Conservation (phyloP, 1,139 yeast species). For the Pichia sp. region DNA sequence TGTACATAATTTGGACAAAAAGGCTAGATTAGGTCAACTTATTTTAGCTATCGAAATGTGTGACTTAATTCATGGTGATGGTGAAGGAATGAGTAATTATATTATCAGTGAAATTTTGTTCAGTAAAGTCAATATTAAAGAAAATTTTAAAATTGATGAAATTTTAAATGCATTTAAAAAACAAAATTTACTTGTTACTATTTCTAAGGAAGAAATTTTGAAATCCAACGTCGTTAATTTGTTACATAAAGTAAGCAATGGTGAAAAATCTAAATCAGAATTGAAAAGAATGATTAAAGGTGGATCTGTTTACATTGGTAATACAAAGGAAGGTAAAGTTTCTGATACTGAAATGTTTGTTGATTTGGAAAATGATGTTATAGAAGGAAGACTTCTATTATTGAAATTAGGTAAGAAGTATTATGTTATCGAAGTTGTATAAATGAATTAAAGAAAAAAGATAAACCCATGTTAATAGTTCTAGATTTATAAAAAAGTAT, state of each 20-base stretch:
- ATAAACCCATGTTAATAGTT: too few species aligned
- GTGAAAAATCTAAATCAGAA: conserved; percentile 41
- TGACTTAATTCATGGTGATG: conserved; percentile 80
- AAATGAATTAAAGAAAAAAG: conserved; percentile 7
- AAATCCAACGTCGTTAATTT: conserved; percentile 18
- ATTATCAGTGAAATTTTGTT: conserved; percentile 29
- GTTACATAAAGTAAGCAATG: conserved; percentile 18
- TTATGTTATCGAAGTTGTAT: conserved; percentile 43
- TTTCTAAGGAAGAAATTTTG: conserved; percentile 32
- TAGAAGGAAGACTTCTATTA: conserved; percentile 57
- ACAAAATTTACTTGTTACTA: conserved; percentile 52
- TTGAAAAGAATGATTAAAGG: conserved; percentile 53
- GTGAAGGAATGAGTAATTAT: conserved; percentile 44
- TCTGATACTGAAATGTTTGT: conserved; percentile 45
- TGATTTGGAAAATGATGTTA: conserved; percentile 39
- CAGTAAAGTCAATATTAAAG: conserved; percentile 28
- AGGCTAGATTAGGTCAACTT: conserved; percentile 64
- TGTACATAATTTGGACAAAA: conserved; percentile 53
- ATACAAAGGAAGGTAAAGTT: conserved; percentile 45
- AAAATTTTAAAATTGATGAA: conserved; percentile 40
- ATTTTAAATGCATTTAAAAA: conserved; percentile 53
- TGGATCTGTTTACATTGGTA: conserved; percentile 73
- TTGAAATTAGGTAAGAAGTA: conserved; percentile 74
- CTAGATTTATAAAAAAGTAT: too few species aligned
- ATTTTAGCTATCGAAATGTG: conserved; percentile 79